Evolutionary conservation across 1,284 basidiomycete species (phyloP), one percentile per base, ranked within the genome.

Genomic region (Taiwanofungus camphoratus): DNA sequence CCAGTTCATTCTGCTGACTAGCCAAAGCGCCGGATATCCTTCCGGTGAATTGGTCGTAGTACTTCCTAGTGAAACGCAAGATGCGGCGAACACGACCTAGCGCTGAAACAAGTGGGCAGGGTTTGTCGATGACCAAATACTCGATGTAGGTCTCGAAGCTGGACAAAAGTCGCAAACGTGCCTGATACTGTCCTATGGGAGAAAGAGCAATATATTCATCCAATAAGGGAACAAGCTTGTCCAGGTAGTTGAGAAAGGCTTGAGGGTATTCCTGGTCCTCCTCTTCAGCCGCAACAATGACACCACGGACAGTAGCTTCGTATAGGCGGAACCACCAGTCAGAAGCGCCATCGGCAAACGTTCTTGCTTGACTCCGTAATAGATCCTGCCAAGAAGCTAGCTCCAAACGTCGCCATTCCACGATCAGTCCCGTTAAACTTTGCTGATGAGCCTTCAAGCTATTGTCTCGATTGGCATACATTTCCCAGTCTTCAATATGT

Each of bases 401-500:
- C 61, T 99, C 96, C 42, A 95, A 67, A 32, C 89, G 78, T 42
- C 96, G 76, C 96, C 96, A 99, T 20, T 81, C 77, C 36, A 99
- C 82, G 41, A 99, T 89, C 36, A 94, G 74, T 16, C 65, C 66
- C 4, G 79, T 87, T 22, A 97, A 65, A 9, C 71, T 71, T 20
- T 80, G 74, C 46, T 85, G 88, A 56, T 88, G 74, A 1, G 60
- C 49, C 54, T 77, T 80, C 46, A 99, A 74, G 19, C 82, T 84
- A 57, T 94, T 97, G 37, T 87, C 82, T 19, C 79, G 74, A 64
- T 92, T 94, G 9, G 95, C 87, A 55, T 90, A 99, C 55, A 85
- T 84, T 62, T 99, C 92, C 96, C 96, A 99, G 59, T 99, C 96
- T 49, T 96, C 91, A 8, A 84, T 91, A 52, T 96, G 90, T 33